Base-by-base conservation (phyloP, 164 flowering plant genomes). In the Paratinospora sagittata region DNA sequence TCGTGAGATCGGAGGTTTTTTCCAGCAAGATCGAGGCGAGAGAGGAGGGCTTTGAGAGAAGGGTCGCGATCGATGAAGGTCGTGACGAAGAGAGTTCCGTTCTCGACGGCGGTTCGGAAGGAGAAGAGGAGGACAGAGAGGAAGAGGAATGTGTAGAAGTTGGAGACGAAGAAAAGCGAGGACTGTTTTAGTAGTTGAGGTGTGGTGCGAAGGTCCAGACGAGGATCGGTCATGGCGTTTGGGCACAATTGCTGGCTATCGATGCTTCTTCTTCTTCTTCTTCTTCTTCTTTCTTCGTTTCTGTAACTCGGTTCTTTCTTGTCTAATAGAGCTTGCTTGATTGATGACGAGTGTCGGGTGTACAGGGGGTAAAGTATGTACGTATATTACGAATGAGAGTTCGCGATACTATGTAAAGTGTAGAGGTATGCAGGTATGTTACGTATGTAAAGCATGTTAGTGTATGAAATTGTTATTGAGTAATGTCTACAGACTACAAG, bases 11-110 rank as follows among this genome's bases (percentile, higher is more conserved):
- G 43, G 73, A 37, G 63, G 58, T 65, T 72, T 21, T 66, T 69
- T 33, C 73, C 77, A 68, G 86, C 67, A 73, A 83, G 79, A 71
- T 89, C 88, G 74, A 93, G 77, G 66, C 90, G 94, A 66, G 93
- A 85, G 80, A 91, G 85, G 43, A 90, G 83, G 69, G 97, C 72
- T 63, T 77, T 84, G 57, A 92, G 76, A 12, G 91, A 83, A 11
- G 97, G 90, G 72, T 95, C 94, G 12, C 83, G 82, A 66, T 95
- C 97, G 84, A 92, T 82, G 86, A 86, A 86, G 73, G 97, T 71
- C 49, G 91, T 84, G 83, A 93, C 81, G 75, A 80, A 63, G 70
- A 72, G 75, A 78, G 95, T 77, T 3, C 90, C 90, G 75, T 73
- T 78, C 55, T 90, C 96, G 77, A 92, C 90, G 60, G 85, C 63